phyloP scores from a whole-genome alignment of 768 basidiomycete species.

The Lactifluus hygrophoroides region DNA sequence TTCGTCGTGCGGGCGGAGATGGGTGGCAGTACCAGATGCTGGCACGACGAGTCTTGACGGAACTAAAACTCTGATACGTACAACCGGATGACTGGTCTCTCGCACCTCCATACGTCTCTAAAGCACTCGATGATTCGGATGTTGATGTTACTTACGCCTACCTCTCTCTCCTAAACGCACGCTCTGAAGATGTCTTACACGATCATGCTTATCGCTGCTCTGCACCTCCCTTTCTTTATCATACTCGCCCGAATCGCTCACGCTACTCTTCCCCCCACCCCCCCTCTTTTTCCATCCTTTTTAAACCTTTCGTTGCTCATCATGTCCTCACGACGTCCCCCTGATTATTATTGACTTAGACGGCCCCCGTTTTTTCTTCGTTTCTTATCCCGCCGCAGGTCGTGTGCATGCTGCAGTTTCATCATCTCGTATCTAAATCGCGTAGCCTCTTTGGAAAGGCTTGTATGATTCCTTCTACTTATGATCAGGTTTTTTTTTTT shows the following conservation, averaged over 20 bases:
- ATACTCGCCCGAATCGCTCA: not conserved
- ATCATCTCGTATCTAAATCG: conserved; percentile 9
- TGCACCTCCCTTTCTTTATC: not conserved
- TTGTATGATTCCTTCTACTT: conserved; percentile 11
- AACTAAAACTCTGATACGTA: conserved; percentile 60
- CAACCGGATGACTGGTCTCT: not conserved
- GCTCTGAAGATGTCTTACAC: not conserved
- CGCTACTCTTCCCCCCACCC: no score
- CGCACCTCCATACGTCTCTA: not conserved
- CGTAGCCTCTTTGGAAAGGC: not conserved
- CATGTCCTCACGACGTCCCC: not conserved
- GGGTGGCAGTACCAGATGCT: conserved; percentile 98
- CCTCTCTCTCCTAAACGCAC: not conserved
- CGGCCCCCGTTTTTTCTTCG: not conserved
- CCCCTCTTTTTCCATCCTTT: not conserved
- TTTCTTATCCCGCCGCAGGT: not conserved
- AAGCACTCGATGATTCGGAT: no score
- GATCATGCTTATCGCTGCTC: not conserved
- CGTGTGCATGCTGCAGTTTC: not conserved
- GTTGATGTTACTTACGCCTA: not conserved
- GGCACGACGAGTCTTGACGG: conserved; percentile 77
- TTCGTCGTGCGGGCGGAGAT: conserved; percentile 82
- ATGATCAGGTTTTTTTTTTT: conserved; percentile 14
- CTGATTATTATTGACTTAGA: conserved; percentile 3
- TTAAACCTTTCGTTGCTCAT: not conserved